Evolutionary conservation across 2,329 filamentous ascomycete species (phyloP).

Genomic region (Phialophora chinensis): DNA sequence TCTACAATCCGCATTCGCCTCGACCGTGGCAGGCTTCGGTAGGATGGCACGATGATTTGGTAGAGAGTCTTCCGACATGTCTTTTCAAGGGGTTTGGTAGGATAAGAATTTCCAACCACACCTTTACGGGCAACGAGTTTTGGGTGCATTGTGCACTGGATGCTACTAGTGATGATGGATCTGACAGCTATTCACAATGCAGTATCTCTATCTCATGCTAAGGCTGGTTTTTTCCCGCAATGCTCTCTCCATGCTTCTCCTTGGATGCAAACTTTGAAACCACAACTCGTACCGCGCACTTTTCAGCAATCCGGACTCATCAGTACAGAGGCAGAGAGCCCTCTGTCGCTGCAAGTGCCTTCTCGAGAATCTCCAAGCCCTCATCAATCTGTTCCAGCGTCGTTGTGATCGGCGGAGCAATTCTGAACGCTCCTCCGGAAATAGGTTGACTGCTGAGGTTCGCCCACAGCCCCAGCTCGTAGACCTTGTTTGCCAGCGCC

Average conservation of each 20-base stretch:
- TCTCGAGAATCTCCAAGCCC: constrained; percentile 25
- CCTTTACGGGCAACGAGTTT: background rate
- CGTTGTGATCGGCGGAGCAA: constrained; percentile 57
- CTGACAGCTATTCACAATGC: constrained; percentile 3
- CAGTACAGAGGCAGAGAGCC: constrained; percentile 3
- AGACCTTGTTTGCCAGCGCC: constrained; percentile 54
- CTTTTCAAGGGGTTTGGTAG: background rate
- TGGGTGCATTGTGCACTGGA: background rate
- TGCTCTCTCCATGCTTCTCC: background rate
- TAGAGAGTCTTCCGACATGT: constrained; percentile 1
- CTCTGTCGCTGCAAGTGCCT: background rate
- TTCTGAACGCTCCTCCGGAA: constrained; percentile 61
- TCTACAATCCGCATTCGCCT: background rate
- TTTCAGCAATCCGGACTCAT: background rate
- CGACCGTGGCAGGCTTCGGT: background rate
- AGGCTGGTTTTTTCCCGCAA: constrained; percentile 3
- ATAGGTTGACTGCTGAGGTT: constrained; percentile 61
- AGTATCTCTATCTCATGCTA: constrained; percentile 10
- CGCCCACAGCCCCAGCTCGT: constrained; percentile 54
- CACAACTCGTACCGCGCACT: too few relatives aligned
- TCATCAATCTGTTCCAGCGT: constrained; percentile 18
- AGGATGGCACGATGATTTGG: background rate
- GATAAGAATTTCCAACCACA: background rate
- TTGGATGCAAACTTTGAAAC: background rate
- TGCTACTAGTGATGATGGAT: background rate